A percentile compares a stretch with the other conserved stretches of the same genome.
phyloP scores from a whole-genome alignment of 345 rosid genomes.

The Gossypium sturtianum region DNA sequence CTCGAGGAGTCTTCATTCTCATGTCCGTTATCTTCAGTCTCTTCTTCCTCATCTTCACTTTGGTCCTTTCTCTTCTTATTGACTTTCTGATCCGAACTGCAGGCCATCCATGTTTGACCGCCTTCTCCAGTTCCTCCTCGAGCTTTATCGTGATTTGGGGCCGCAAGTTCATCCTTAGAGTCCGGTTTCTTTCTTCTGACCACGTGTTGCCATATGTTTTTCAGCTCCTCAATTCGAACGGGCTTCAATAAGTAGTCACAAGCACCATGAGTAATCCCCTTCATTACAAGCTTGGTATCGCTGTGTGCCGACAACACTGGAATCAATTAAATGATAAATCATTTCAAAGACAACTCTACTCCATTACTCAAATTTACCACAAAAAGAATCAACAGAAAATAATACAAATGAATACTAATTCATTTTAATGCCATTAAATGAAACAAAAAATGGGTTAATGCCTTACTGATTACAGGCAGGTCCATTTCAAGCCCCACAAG shows the following conservation, averaged over 20 bases:
- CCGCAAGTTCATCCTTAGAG: slow-evolving; percentile 30
- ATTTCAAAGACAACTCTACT: background rate
- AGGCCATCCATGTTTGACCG: slow-evolving; percentile 22
- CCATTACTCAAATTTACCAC: background rate
- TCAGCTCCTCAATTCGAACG: slow-evolving; percentile 69
- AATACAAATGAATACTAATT: background rate
- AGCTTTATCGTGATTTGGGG: slow-evolving; percentile 25
- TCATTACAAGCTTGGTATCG: slow-evolving; percentile 71
- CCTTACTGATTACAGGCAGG: slow-evolving; percentile 81
- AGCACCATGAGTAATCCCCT: slow-evolving; percentile 89
- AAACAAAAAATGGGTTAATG: slow-evolving; percentile 1
- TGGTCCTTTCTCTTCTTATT: slow-evolving; percentile 66
- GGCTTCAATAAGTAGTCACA: slow-evolving; percentile 85
- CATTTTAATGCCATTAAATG: background rate
- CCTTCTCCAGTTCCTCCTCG: slow-evolving; percentile 24
- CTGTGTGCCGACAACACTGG: slow-evolving; percentile 83
- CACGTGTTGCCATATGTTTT: slow-evolving; percentile 92
- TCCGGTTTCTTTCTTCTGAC: slow-evolving; percentile 45
- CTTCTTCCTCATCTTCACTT: slow-evolving; percentile 64
- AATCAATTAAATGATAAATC: slow-evolving; percentile 15
- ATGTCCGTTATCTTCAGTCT: slow-evolving; percentile 47
- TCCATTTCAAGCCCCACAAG: slow-evolving; percentile 84
- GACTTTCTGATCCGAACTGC: slow-evolving; percentile 29
- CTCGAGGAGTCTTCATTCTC: slow-evolving; percentile 57
- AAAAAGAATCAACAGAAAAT: background rate